Evolutionary conservation across 768 basidiomycete species (phyloP).

Genomic region (Leccinum obscurum): DNA sequence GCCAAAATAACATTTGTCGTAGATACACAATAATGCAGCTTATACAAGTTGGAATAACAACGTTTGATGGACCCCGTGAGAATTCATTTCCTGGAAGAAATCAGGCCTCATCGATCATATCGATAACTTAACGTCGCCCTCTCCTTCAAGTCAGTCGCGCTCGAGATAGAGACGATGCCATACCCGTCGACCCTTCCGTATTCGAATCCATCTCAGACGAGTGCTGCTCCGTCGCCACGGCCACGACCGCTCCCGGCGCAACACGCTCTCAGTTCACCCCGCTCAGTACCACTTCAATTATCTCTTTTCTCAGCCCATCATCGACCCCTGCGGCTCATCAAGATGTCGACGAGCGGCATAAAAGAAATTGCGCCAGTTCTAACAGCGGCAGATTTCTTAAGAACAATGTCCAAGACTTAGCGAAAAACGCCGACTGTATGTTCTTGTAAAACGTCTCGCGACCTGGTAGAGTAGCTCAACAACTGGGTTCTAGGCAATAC

Average conservation of each 20-base stretch:
- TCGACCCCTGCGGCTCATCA: slow-evolving; percentile 10
- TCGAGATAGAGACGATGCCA: slow-evolving; percentile 36
- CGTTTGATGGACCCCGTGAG: too few relatives aligned
- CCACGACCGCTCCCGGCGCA: background rate
- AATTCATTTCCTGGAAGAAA: too few relatives aligned
- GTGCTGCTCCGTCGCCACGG: slow-evolving; percentile 26
- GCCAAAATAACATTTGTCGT: too few relatives aligned
- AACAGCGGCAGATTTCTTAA: slow-evolving; percentile 86
- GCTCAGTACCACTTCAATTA: slow-evolving; percentile 11
- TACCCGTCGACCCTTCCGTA: slow-evolving; percentile 29
- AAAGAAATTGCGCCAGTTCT: slow-evolving; percentile 99
- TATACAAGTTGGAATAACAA: too few relatives aligned
- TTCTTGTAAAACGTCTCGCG: background rate
- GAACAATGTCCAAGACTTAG: slow-evolving; percentile 93
- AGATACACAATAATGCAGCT: too few relatives aligned
- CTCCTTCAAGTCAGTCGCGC: slow-evolving; percentile 33
- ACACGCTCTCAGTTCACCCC: slow-evolving; percentile 19
- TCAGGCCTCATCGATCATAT: too few relatives aligned
- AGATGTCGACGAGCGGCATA: slow-evolving; percentile 83
- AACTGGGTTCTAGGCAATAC: slow-evolving; percentile 69
- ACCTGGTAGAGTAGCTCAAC: slow-evolving; percentile 5
- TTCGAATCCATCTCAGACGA: slow-evolving; percentile 16
- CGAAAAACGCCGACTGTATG: slow-evolving; percentile 93
- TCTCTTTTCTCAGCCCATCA: background rate
- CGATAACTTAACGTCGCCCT: slow-evolving; percentile 32